Conservation (phyloP, 2,329 filamentous ascomycete species). For the Diaporthe nobilis region DNA sequence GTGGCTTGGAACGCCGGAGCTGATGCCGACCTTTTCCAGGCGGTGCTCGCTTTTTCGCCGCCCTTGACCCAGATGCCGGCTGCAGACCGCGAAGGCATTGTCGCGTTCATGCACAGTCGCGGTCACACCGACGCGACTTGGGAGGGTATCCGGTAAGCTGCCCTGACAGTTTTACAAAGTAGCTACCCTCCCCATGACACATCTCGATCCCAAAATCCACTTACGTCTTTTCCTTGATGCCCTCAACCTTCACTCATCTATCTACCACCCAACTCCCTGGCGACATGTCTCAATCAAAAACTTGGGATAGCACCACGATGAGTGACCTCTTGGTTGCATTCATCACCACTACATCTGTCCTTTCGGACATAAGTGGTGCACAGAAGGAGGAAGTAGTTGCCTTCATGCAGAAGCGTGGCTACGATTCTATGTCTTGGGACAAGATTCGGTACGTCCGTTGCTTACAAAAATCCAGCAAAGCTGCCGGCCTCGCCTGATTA, state of each 20-base stretch:
- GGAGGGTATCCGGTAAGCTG: slow-evolving; percentile 46
- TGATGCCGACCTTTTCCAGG: slow-evolving; percentile 48
- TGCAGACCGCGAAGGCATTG: slow-evolving; percentile 43
- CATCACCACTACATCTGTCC: slow-evolving; percentile 4
- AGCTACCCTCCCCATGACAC: not conserved
- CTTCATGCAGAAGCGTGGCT: not conserved
- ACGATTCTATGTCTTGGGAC: not conserved
- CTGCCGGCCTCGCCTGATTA: not conserved
- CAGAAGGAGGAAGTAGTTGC: slow-evolving; percentile 1
- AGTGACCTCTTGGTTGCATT: not conserved
- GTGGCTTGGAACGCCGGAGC: slow-evolving; percentile 49
- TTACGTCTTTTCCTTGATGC: not conserved
- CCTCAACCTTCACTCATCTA: not conserved
- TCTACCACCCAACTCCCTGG: not conserved
- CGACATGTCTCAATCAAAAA: slow-evolving; percentile 9
- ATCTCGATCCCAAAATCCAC: not conserved
- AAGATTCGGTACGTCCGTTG: not conserved
- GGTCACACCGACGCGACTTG: slow-evolving; percentile 45
- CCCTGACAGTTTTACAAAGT: not conserved
- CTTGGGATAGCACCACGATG: slow-evolving; percentile 1
- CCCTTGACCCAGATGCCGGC: not conserved
- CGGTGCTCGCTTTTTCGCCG: slow-evolving; percentile 42
- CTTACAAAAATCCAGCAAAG: not conserved
- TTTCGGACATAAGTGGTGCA: not conserved
- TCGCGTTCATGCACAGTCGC: slow-evolving; percentile 39